Evolutionary conservation across 1,284 basidiomycete genomes (phyloP), one percentile per base, ranked within the genome.

Genomic region (Kwoniella shivajii): DNA sequence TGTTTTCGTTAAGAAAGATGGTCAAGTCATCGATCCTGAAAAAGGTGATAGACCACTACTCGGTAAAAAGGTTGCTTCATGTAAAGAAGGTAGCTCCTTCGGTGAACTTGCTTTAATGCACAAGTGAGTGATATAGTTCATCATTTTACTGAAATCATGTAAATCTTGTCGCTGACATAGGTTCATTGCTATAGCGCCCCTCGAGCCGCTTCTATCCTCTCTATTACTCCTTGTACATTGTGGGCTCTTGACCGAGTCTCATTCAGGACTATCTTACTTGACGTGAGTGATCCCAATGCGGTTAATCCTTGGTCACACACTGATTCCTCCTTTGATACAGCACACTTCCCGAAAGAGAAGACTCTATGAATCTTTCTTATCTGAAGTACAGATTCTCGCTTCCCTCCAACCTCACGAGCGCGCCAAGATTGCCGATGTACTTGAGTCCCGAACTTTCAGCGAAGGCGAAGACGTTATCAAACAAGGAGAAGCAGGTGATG

Each of bases 91-190:
- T 0, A 86, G 84, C 61, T 92, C 89, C 47, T 98, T 99, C 68
- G 95, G 96, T 49, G 96, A 99, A 79, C 83, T 99, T 47, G 96
- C 96, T 30, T 80, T 99, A 64, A 95, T 99, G 90, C 96, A 99
- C 79, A 92, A 92, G 78, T 79, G 56, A 59, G 78, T 74, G 14
- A 11, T 1, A 16, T n/a, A n/a, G n/a, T 39, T 20, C 22, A 9
- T 39, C 22, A 39, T n/a, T 20, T 39, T 39, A n/a, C 14, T 16
- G n/a, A 4, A 24, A 38, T 22, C 5, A 30, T 33, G 26, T 30
- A 20, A 50, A 4, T 29, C 26, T 20, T 46, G 26, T 3, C 16
- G 6, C 14, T 20, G 6, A 14, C 20, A 29, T 39, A 42, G 24
- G 13, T 38, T 6, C 4, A 20, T 34, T 29, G 11, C n/a, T n/a